Conservation (phyloP, 2,329 filamentous ascomycete genomes). For the Sporothrix pseudoabietina region DNA sequence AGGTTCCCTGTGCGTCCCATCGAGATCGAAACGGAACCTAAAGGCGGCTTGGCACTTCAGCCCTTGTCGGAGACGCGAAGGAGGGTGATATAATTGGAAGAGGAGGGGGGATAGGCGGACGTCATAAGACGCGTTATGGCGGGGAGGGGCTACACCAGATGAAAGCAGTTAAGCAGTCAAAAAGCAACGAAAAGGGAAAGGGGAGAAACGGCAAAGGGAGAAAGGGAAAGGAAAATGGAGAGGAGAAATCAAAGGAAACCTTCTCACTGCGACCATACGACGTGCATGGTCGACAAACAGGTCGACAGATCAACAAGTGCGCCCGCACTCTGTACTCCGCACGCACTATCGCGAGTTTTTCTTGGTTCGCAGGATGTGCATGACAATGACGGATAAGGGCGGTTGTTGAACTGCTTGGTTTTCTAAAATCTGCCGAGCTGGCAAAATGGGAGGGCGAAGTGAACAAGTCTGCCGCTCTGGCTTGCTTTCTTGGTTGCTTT, state of each 20-base stretch:
- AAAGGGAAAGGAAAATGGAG: background rate
- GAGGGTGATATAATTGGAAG: conserved; percentile 2
- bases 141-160: conserved; percentile 17
- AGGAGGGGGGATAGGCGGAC: background rate
- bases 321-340: background rate
- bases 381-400: background rate
- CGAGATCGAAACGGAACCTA: background rate
- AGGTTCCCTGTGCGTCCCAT: conserved; percentile 2
- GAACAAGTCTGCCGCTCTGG: background rate
- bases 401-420: background rate
- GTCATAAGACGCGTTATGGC: conserved; percentile 16
- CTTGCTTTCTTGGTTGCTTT: background rate
- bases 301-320: background rate
- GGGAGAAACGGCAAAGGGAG: background rate
- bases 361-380: background rate
- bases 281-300: background rate
- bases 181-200: background rate
- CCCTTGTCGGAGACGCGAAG: conserved; percentile 15
- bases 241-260: background rate
- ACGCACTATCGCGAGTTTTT: conserved; percentile 12
- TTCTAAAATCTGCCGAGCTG: background rate
- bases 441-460: conserved; percentile 4
- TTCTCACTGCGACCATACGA: conserved; percentile 4
- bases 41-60: conserved; percentile 8
- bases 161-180: background rate